Base-by-base conservation (phyloP, 2,329 filamentous ascomycete genomes). In the Xylaria sp. region DNA sequence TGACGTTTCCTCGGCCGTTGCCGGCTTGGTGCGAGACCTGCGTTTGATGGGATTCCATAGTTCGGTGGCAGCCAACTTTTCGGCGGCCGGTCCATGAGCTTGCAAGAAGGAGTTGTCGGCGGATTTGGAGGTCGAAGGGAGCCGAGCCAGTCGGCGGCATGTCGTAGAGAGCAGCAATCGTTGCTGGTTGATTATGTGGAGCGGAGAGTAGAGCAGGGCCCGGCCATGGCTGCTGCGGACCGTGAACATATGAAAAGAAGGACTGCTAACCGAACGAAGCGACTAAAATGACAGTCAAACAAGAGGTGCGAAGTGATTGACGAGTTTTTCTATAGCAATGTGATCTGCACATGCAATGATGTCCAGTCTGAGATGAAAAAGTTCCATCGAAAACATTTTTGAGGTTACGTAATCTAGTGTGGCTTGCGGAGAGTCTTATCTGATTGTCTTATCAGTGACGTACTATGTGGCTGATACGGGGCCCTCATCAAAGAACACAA, bases 191-290 rank as follows among this genome's bases (percentile, higher is more conserved):
- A 68, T 55, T 34, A 63, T 52, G 37, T 37, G 61, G 63, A 67
- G 69, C 37, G 69, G 68, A 67, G 68, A 69, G 65, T 61, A 60
- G 20, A 72, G 57, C 18, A 72, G 57, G 20, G 63, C 70, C 71
- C 70, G 74, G 66, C 71, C 75, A 76, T 74, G 67, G 57, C 69
- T 69, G 23, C 66, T 66, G 59, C 75, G 69, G 70, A 72, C 59
- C 57, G 37, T 55, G 61, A 74, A 76, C 76, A 78, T 78, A 71
- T 74, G 75, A 73, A 72, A 72, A 51, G 68, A 48, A 15, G 54
- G 41, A 58, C 25, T 25, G 37, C n/a, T 7, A 18, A n/a, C 34
- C 6, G 20, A 28, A 7, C 15, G 13, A 25, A 5, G 12, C 7
- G 54, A 23, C 6, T 20, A 39, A 39, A 39, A 56, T 10, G 6